Evolutionary conservation across 2,329 filamentous ascomycete species (phyloP), one percentile per base, ranked within the genome.

Genomic region (Sclerotinia spermophila): DNA sequence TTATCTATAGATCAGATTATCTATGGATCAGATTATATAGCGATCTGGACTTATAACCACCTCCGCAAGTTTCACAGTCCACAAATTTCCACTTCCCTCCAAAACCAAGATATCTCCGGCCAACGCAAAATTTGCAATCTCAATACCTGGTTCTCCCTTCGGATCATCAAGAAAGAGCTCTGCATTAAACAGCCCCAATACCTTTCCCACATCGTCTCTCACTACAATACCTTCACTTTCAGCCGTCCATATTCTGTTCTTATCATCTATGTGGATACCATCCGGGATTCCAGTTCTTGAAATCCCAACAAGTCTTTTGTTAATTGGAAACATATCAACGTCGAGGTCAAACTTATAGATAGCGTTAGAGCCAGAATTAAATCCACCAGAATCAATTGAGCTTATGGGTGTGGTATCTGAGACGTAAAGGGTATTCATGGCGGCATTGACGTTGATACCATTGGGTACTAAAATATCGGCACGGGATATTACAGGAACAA

Each of bases 191-290:
- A 70, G 15, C 10, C 68, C 68, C 33, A 66, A 35, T 13, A 70
- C 21, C 24, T 58, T 66, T 19, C 68, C 60, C 3, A n/a, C 27
- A 13, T 40, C 10, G 40, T 53, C 40, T 38, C 60, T 51, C 24
- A 58, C 60, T 21, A 66, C 51, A 44, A 66, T 66, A 0, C 60
- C 60, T n/a, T 66, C 68, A 19, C 35, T 13, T n/a, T 70, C 68
- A 35, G 30, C 68, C 27, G 68, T 66, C 59, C 60, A 70, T 51
- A 66, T 62, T 19, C 45, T 65, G 5, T 30, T 40, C 21, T 27
- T 35, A 33, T 66, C 68, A 70, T 70, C 68, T 56, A 70, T 19
- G 21, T 66, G 44, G 17, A 66, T 58, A 35, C 68, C 60, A 70
- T 66, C 68, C 17, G 68, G 17, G n/a, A 66, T 35, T 3, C 68